A percentile compares a stretch with the other conserved stretches of the same genome.
These are phyloP conservation scores for Diutina sp. DNA, from an alignment of 1,139 yeast species.

Conservation along the genomic window DNA sequence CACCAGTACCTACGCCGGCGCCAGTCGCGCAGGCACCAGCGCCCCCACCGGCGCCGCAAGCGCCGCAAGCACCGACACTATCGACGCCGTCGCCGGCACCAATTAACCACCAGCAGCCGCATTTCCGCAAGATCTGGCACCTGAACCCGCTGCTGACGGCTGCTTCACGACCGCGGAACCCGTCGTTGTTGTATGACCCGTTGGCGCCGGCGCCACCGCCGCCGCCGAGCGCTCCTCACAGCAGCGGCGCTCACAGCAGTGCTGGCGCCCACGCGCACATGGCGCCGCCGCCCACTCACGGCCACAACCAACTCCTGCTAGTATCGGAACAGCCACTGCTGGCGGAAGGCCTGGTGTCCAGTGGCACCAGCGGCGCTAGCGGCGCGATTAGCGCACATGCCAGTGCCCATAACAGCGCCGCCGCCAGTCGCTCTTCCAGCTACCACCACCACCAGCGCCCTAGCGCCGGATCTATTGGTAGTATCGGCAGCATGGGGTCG, in stretches of 20 bases:
- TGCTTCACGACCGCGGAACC: slow-evolving; percentile 14
- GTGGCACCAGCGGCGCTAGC: background rate
- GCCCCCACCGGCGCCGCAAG: slow-evolving; percentile 1
- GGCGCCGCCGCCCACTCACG: background rate
- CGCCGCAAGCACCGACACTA: background rate
- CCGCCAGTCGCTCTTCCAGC: slow-evolving; percentile 3
- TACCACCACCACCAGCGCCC: background rate
- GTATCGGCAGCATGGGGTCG: background rate
- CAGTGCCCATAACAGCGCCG: slow-evolving; percentile 2
- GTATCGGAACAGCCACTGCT: background rate
- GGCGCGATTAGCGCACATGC: background rate
- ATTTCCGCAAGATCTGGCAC: slow-evolving; percentile 1
- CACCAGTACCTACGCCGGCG: background rate
- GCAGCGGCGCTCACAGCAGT: slow-evolving; percentile 7
- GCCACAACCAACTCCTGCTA: background rate
- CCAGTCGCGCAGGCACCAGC: background rate
- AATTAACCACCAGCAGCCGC: slow-evolving; percentile 1
- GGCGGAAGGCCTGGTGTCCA: slow-evolving; percentile 9
- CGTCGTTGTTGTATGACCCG: slow-evolving; percentile 22
- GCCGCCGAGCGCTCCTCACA: slow-evolving; percentile 8
- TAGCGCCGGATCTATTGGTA: background rate
- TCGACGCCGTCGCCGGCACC: slow-evolving; percentile 2
- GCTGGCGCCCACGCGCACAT: background rate
- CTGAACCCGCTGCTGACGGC: background rate
- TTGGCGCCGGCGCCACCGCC: slow-evolving; percentile 16